These are phyloP conservation scores for Kurtzmaniella quercitrusa DNA, from an alignment of 1,139 yeast species.

Conservation along the genomic window DNA sequence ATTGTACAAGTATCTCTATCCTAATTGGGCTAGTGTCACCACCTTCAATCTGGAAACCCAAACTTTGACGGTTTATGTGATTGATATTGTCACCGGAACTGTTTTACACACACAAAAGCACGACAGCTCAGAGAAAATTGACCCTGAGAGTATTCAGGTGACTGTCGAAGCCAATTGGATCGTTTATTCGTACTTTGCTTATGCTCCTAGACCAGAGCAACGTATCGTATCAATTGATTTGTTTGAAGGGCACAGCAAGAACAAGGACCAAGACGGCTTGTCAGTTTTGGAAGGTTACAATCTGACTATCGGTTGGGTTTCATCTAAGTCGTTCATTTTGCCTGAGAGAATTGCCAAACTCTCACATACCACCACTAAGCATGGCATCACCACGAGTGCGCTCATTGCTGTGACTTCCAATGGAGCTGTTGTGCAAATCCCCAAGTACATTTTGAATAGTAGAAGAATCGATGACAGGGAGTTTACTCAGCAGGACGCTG, in stretches of 20 bases:
- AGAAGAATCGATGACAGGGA: slow-evolving; percentile 55
- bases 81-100: slow-evolving; percentile 72
- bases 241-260: slow-evolving; percentile 53
- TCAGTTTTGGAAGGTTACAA: slow-evolving; percentile 33
- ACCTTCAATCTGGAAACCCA: slow-evolving; percentile 30
- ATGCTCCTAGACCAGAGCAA: slow-evolving; percentile 48
- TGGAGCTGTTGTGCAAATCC: slow-evolving; percentile 68
- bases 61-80: slow-evolving; percentile 41
- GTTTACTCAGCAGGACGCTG: slow-evolving; percentile 50
- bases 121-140: slow-evolving; percentile 31
- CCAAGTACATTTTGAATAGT: slow-evolving; percentile 60
- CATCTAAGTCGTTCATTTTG: slow-evolving; percentile 54
- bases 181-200: slow-evolving; percentile 60
- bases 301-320: slow-evolving; percentile 24
- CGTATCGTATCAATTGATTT: slow-evolving; percentile 72
- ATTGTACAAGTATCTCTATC: slow-evolving; percentile 79
- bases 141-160: slow-evolving; percentile 39
- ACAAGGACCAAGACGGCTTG: slow-evolving; percentile 9
- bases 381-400: slow-evolving; percentile 73
- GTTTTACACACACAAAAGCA: slow-evolving; percentile 47
- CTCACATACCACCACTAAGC: slow-evolving; percentile 58
- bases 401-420: slow-evolving; percentile 53
- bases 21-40: slow-evolving; percentile 58
- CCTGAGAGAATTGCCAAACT: slow-evolving; percentile 54
- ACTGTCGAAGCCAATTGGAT: slow-evolving; percentile 84